These are phyloP conservation scores for Stephania yunnanensis DNA, from an alignment of 164 flowering plant species.

Conservation along the genomic window DNA sequence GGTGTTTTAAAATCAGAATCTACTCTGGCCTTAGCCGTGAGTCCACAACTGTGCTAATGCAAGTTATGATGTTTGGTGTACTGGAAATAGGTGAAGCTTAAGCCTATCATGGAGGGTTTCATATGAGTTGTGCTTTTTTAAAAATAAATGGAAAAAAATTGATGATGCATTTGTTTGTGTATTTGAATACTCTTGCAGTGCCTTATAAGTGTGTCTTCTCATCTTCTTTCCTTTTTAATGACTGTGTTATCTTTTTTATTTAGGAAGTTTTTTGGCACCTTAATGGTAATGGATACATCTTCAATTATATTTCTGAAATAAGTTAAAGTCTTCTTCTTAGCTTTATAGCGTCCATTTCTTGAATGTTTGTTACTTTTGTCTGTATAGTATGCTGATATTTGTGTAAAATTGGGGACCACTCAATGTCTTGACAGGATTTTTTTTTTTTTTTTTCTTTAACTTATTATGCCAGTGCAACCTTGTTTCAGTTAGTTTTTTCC, in stretches of 20 bases:
- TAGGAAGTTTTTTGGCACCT: background rate
- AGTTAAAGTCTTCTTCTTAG: background rate
- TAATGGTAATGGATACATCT: background rate
- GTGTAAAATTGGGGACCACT: background rate
- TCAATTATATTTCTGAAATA: background rate
- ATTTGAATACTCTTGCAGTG: background rate
- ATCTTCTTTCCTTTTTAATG: background rate
- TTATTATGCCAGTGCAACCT: background rate
- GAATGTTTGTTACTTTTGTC: background rate
- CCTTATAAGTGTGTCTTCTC: background rate
- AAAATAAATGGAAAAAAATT: no score
- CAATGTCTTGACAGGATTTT: background rate
- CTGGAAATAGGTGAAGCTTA: no score
- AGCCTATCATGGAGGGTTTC: no score
- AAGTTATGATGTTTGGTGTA: background rate
- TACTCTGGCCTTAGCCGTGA: background rate
- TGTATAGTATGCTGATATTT: background rate
- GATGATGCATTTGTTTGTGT: no score
- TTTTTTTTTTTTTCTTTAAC: background rate
- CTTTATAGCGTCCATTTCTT: background rate
- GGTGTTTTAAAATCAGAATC: no score
- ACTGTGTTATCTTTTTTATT: no score
- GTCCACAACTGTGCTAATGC: background rate
- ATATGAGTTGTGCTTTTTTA: no score
- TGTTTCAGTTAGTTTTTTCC: background rate